phyloP scores from a whole-genome alignment of 306 rosid species.

The Herpetospermum pedunculosum region DNA sequence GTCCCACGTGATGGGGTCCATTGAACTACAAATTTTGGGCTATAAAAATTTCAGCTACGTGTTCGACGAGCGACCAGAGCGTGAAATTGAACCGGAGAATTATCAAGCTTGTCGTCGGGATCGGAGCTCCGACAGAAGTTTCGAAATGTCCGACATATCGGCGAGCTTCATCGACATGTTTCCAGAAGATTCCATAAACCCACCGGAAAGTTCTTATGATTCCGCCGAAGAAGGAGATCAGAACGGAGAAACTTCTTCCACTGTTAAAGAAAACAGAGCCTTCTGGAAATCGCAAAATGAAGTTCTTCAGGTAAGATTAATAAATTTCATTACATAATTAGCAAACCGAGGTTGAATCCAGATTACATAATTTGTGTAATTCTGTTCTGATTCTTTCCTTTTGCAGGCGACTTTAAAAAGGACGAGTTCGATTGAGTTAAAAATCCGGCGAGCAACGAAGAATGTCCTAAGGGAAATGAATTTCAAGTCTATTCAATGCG shows the following conservation, averaged over 20 bases:
- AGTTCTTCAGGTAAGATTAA: constrained; percentile 39
- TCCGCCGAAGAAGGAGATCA: constrained; percentile 9
- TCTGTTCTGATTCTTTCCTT: background rate
- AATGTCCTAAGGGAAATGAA: constrained; percentile 28
- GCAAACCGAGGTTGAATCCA: background rate
- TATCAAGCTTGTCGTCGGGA: background rate
- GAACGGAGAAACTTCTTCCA: constrained; percentile 8
- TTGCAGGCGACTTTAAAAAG: constrained; percentile 30
- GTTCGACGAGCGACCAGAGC: constrained; percentile 7
- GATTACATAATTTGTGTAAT: background rate
- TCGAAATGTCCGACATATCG: background rate
- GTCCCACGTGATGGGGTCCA: background rate
- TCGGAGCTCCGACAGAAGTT: constrained; percentile 20
- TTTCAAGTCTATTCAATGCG: constrained; percentile 17
- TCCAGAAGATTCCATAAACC: constrained; percentile 25
- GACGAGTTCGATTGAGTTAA: constrained; percentile 38
- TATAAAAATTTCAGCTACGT: background rate
- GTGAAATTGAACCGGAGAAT: background rate
- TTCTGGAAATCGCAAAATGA: constrained; percentile 61
- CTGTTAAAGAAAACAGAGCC: constrained; percentile 22
- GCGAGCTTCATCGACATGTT: constrained; percentile 37
- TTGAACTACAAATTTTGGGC: background rate
- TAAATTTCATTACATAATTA: background rate
- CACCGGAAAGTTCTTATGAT: constrained; percentile 26
- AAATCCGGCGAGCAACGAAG: constrained; percentile 51